A percentile compares a stretch with the other conserved stretches of the same genome.
Conservation (phyloP, 352 stramenopile genomes). For the Hyaloperonospora brassicae region DNA sequence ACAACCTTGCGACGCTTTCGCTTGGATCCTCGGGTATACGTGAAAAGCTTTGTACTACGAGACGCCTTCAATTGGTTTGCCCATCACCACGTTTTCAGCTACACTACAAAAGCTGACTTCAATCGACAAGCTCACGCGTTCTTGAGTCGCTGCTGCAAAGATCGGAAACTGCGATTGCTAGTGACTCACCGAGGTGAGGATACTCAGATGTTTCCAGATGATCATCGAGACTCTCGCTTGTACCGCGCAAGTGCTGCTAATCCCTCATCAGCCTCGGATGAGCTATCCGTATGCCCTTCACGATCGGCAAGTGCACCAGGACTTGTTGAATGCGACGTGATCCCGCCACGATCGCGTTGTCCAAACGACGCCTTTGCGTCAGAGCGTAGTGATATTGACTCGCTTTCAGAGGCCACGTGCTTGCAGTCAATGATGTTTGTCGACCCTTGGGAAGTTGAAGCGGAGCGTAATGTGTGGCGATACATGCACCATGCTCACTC, state of each 20-base stretch:
- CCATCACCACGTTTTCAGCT: constrained; percentile 36
- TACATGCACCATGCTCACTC: constrained; percentile 53
- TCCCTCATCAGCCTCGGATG: constrained; percentile 4
- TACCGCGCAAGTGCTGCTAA: constrained; percentile 8
- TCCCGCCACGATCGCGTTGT: constrained; percentile 4
- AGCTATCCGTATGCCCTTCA: constrained; percentile 4
- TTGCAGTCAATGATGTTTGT: constrained; percentile 79
- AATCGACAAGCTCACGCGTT: constrained; percentile 38
- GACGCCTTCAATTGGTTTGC: constrained; percentile 66
- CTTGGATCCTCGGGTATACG: constrained; percentile 59
- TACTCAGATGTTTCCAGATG: constrained; percentile 39
- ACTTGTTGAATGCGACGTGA: constrained; percentile 9
- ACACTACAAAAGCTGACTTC: constrained; percentile 14
- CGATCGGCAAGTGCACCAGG: constrained; percentile 10
- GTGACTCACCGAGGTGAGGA: constrained; percentile 50
- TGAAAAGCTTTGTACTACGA: constrained; percentile 65
- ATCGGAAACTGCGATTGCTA: constrained; percentile 58
- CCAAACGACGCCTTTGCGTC: constrained; percentile 9
- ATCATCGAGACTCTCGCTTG: constrained; percentile 9
- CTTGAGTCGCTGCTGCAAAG: constrained; percentile 67
- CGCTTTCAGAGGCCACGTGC: constrained; percentile 18
- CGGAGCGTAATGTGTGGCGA: constrained; percentile 40
- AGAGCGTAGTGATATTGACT: constrained; percentile 10
- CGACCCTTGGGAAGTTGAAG: constrained; percentile 74
- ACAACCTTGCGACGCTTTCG: constrained; percentile 53